Percentiles rank a stretch among this genome's conserved stretches.
Conservation (phyloP, 2,329 filamentous ascomycete species). For the Septoria petroselini region DNA sequence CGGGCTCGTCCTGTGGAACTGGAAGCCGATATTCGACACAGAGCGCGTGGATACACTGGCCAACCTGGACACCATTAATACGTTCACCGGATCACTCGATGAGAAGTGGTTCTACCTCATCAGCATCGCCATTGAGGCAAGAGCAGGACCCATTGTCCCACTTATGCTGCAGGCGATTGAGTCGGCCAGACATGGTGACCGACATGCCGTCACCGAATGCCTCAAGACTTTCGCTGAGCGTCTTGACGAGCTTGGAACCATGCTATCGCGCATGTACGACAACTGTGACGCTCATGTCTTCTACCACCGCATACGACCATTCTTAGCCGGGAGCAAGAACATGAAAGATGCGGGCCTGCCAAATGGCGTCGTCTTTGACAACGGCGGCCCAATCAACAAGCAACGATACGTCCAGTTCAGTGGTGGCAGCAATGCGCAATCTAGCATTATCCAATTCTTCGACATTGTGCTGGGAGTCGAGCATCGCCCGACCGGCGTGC, state of each 20-base stretch:
- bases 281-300: conserved; percentile 92
- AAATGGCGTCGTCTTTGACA: conserved; percentile 81
- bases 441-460: conserved; percentile 95
- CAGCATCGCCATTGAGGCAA: conserved; percentile 91
- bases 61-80: conserved; percentile 82
- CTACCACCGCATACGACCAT: conserved; percentile 93
- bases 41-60: conserved; percentile 79
- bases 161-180: conserved; percentile 85
- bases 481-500: conserved; percentile 83
- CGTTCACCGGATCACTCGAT: conserved; percentile 90
- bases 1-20: conserved; percentile 92
- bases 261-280: conserved; percentile 90
- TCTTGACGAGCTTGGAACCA: conserved; percentile 73
- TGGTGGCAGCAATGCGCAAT: conserved; percentile 94
- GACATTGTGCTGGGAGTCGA: conserved; percentile 86
- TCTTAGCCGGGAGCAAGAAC: conserved; percentile 93
- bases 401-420: conserved; percentile 76
- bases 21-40: conserved; percentile 81
- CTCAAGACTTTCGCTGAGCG: conserved; percentile 82
- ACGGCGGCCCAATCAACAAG: conserved; percentile 53
- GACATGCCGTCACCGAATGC: conserved; percentile 67
- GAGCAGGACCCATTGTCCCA: conserved; percentile 80
- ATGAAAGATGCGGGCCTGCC: conserved; percentile 93
- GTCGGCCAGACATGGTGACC: conserved; percentile 70
- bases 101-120: conserved; percentile 99